These are phyloP conservation scores for Acaromyces ingoldii DNA, from an alignment of 1,284 basidiomycete species.

Conservation along the genomic window DNA sequence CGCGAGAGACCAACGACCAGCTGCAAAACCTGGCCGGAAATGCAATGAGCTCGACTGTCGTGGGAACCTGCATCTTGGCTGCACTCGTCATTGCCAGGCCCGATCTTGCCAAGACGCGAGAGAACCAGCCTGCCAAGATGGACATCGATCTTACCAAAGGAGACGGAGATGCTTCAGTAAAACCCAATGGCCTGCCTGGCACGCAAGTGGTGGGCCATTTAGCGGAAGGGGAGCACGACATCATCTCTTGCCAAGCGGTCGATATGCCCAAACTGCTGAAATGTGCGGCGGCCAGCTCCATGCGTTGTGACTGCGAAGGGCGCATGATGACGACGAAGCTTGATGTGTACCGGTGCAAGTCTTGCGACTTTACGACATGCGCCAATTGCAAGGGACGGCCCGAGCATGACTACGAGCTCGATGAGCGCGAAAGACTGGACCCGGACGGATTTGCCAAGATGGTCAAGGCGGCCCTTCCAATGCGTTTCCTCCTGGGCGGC, in stretches of 20 bases:
- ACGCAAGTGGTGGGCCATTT: neutral
- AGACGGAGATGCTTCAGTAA: neutral
- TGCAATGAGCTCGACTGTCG: conserved; percentile 91
- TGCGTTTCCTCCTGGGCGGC: conserved; percentile 60
- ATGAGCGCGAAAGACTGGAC: conserved; percentile 53
- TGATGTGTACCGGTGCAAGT: conserved; percentile 63
- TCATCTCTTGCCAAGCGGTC: conserved; percentile 18
- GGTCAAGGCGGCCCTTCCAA: conserved; percentile 76
- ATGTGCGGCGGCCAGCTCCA: conserved; percentile 66
- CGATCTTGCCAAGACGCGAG: conserved; percentile 39
- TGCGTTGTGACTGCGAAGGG: conserved; percentile 84
- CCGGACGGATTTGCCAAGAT: conserved; percentile 67
- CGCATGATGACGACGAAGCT: conserved; percentile 64
- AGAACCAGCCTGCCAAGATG: conserved; percentile 55
- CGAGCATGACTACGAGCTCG: conserved; percentile 69
- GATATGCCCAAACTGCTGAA: conserved; percentile 57
- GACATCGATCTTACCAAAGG: conserved; percentile 49
- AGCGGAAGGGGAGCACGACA: conserved; percentile 15
- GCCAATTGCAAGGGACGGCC: conserved; percentile 81
- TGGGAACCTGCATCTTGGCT: conserved; percentile 80
- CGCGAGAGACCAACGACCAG: conserved; percentile 87
- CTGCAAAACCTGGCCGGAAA: conserved; percentile 91
- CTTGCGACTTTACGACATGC: conserved; percentile 76
- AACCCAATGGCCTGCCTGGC: neutral
- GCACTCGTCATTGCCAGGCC: conserved; percentile 59